A percentile compares a stretch with the other conserved stretches of the same genome.
Evolutionary conservation across 2,329 filamentous ascomycete species (phyloP).

Genomic region (Stagonosporopsis rhizophila): DNA sequence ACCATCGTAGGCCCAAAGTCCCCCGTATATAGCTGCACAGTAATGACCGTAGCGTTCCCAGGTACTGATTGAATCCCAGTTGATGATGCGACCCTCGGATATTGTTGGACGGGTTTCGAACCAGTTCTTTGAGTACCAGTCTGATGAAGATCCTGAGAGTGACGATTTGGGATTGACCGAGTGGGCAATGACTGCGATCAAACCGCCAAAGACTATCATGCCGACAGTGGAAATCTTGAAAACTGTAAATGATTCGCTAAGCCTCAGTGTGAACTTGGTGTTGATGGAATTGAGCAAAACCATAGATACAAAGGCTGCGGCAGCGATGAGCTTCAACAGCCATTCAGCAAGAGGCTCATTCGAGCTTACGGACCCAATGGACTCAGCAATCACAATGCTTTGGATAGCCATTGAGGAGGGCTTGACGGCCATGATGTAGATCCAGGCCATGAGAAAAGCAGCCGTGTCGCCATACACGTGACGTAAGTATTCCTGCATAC

Average conservation of each 20-base stretch:
- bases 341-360: conserved; percentile 15
- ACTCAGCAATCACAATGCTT: conserved; percentile 66
- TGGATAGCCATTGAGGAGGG: conserved; percentile 70
- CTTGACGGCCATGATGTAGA: conserved; percentile 70
- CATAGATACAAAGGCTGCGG: conserved; percentile 49
- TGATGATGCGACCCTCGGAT: conserved; percentile 51
- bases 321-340: conserved; percentile 48
- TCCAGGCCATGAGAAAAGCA: conserved; percentile 71
- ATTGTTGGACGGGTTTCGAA: conserved; percentile 60
- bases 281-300: conserved; percentile 55
- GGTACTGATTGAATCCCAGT: conserved; percentile 52
- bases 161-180: conserved; percentile 36
- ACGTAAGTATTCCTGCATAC: conserved; percentile 68
- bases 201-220: conserved; percentile 41
- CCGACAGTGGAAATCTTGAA: conserved; percentile 47
- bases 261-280: conserved; percentile 49
- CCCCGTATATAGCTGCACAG: conserved; percentile 67
- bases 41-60: conserved; percentile 69
- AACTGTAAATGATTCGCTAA: conserved; percentile 53
- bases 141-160: conserved; percentile 36
- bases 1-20: conserved; percentile 70
- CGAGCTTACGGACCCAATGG: conserved; percentile 57
- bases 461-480: conserved; percentile 67
- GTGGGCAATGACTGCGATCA: conserved; percentile 42
- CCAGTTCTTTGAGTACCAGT: conserved; percentile 59